These are phyloP conservation scores for Thielaviopsis cerberus DNA, from an alignment of 2,329 filamentous ascomycete species.

Conservation along the genomic window DNA sequence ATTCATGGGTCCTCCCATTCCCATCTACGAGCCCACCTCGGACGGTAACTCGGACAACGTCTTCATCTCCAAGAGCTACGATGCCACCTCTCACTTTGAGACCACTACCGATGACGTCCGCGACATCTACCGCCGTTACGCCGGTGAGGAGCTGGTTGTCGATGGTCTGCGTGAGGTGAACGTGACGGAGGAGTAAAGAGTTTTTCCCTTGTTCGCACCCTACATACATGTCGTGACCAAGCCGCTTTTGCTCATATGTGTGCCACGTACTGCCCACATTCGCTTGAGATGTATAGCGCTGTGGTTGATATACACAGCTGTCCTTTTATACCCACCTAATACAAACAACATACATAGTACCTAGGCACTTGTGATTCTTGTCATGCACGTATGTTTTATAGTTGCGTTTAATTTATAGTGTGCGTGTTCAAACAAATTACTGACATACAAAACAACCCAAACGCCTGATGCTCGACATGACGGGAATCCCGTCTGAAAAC, in stretches of 20 bases:
- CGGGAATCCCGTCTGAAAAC: not conserved
- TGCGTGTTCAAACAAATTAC: not conserved
- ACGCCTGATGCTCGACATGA: not conserved
- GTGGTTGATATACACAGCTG: constrained; percentile 1
- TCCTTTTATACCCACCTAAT: constrained; percentile 12
- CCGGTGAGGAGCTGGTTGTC: constrained; percentile 71
- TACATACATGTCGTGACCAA: not conserved
- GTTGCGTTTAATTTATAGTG: not conserved
- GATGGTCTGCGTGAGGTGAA: constrained; percentile 68
- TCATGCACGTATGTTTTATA: not conserved
- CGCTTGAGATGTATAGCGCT: constrained; percentile 8
- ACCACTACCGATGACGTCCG: constrained; percentile 77
- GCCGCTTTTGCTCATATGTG: not conserved
- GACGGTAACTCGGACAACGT: constrained; percentile 73
- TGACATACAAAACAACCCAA: not conserved
- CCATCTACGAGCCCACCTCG: constrained; percentile 78
- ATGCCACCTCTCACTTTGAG: constrained; percentile 95
- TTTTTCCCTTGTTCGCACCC: not conserved
- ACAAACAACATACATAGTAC: constrained; percentile 3
- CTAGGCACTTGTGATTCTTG: no score
- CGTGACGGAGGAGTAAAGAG: constrained; percentile 37
- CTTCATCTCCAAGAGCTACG: constrained; percentile 97
- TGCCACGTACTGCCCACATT: not conserved
- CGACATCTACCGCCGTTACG: constrained; percentile 73
- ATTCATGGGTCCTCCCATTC: constrained; percentile 83